Conservation (phyloP, 306 rosid species). For the Prunus padus region DNA sequence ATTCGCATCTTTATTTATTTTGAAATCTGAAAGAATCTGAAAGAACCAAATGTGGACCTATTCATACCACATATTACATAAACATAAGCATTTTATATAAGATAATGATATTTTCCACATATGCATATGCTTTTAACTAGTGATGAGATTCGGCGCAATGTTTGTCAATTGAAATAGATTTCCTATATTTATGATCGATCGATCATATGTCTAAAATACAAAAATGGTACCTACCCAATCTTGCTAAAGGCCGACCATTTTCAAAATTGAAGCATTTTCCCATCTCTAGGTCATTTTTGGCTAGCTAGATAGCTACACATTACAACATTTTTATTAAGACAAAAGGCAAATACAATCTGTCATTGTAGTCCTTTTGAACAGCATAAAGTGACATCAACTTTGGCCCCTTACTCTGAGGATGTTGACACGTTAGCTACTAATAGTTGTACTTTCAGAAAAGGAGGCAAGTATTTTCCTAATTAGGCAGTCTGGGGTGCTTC, state of each 20-base stretch:
- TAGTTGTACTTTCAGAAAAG: too few species aligned
- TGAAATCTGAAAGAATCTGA: neutral
- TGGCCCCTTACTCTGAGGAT: constrained; percentile 22
- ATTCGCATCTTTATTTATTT: too few species aligned
- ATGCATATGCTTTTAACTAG: neutral
- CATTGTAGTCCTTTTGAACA: constrained; percentile 24
- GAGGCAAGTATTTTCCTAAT: neutral
- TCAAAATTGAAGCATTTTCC: neutral
- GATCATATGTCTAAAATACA: neutral
- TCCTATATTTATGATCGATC: neutral
- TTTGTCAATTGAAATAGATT: neutral
- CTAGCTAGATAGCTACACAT: neutral
- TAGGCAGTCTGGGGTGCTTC: constrained; percentile 38
- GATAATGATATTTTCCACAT: neutral
- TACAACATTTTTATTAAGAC: neutral
- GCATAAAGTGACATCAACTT: constrained; percentile 32
- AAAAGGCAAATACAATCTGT: neutral
- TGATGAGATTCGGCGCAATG: neutral
- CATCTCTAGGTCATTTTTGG: neutral
- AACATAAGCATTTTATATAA: neutral
- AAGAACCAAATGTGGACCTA: neutral
- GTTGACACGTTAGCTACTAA: constrained; percentile 48
- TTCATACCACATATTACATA: constrained; percentile 6
- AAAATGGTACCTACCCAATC: neutral
- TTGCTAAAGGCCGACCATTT: constrained; percentile 1